Evolutionary conservation across 2,329 filamentous ascomycete species (phyloP), one percentile per base, ranked within the genome.

Genomic region (Epichloe brachyelytri): DNA sequence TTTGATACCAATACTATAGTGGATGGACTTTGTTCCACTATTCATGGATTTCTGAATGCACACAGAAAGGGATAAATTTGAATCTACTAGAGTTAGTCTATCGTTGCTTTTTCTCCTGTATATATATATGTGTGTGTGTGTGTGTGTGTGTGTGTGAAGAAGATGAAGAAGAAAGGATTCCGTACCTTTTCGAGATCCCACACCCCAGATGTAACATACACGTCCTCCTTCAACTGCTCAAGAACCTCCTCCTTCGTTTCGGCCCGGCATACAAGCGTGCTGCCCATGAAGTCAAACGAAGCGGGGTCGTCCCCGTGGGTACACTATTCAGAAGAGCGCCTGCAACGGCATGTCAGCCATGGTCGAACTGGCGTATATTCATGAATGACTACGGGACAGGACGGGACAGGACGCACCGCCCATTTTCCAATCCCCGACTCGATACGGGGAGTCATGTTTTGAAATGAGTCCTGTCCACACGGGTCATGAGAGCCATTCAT

Each of bases 151-250:
- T 30, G 8, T 30, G 8, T 30, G 26, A 30, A 30, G 8, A 4
- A 30, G 26, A 30, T 6, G 5, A 30, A 11, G 22, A 8, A 20
- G 11, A 17, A 5, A 17, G 5, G 3, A 12, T 64, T 60, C 55
- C 26, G 3, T 30, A 79, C 79, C 59, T 85, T 85, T 37, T 82
- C 77, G 53, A 85, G 63, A 71, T 95, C 87, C 89, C 89, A 95
- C 8, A 94, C 88, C 0, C 82, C 86, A 43, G 68, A 74, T 54
- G 69, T 75, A 10, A 75, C 72, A 68, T 95, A 95, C 10, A 89
- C 71, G 69, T 95, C 89, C 46, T 78, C 74, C 65, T 77, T 78
- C 45, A 95, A 64, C 48, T 77, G 62, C 58, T 84, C 76, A 40
- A 83, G 64, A 2, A 87, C 79, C 63, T 88, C 84, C 56, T 89